Evolutionary conservation across 306 rosid species (phyloP), one percentile per base, ranked within the genome.

Genomic region (Sicyos edulis): DNA sequence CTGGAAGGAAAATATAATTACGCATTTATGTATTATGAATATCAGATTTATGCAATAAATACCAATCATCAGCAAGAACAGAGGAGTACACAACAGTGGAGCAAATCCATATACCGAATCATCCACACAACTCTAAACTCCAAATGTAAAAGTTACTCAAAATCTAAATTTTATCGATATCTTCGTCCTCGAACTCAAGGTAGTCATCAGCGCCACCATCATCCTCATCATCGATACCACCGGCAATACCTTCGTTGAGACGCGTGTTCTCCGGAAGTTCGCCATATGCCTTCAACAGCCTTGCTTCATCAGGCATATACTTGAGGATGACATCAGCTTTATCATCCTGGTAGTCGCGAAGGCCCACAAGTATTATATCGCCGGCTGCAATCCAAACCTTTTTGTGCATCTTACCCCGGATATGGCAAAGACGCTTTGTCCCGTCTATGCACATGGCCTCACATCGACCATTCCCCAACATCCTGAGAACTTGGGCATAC

Each of bases 301-400:
- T 73, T 1, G 91, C 88, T 76, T 86, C 88, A 52, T 86, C 91
- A 5, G 88, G 83, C 88, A 82, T 84, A 75, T 86, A 86, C 80
- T 84, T 86, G 75, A 84, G 86, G 74, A 86, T 86, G 63, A 86
- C 88, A 62, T 86, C 88, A 67, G 91, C 91, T 74, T 86, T 86
- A 61, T 86, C 91, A 8, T 86, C 85, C 86, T 86, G 88, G 29
- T 82, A 86, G 58, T 86, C 91, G 0, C 88, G 72, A 66, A 84
- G 86, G 0, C 91, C 91, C 0, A 86, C 86, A 12, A 84, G 88
- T 63, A 86, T 86, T 67, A 86, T 86, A 62, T 86, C 90, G 0
- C 88, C 90, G 8, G 88, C 84, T 7, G 88, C 90, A n/a, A 86
- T 86, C 91, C 90, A 86, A 0, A 86, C 90, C 78, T 86, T 86